phyloP scores from a whole-genome alignment of 2,329 filamentous ascomycete species.

The Diplocarpon rosae region DNA sequence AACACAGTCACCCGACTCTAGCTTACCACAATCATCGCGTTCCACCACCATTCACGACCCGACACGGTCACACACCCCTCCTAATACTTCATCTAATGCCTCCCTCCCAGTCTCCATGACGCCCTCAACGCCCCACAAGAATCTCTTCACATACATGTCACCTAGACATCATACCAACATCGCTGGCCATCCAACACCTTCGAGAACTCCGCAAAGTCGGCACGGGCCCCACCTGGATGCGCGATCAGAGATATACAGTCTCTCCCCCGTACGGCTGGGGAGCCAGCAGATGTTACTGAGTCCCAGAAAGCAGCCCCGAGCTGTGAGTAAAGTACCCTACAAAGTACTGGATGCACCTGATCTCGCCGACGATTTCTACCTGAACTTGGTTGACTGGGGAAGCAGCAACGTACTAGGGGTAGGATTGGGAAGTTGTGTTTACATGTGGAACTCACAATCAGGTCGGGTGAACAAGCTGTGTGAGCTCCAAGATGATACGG shows the following conservation, averaged over 20 bases:
- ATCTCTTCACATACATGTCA: conserved; percentile 86
- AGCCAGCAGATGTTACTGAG: conserved; percentile 91
- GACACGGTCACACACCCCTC: conserved; percentile 71
- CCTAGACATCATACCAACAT: conserved; percentile 55
- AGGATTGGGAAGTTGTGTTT: conserved; percentile 83
- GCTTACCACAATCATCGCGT: conserved; percentile 38
- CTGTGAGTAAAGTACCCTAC: conserved; percentile 92
- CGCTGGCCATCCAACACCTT: conserved; percentile 76
- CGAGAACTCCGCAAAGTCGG: conserved; percentile 77
- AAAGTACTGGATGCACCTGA: conserved; percentile 96
- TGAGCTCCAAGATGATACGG: conserved; percentile 82
- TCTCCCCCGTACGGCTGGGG: conserved; percentile 85
- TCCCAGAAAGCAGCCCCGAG: conserved; percentile 75
- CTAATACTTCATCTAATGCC: conserved; percentile 48
- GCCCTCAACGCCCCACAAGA: conserved; percentile 93
- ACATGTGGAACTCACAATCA: conserved; percentile 94
- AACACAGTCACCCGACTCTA: conserved; percentile 48
- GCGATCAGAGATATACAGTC: conserved; percentile 83
- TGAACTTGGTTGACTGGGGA: conserved; percentile 97
- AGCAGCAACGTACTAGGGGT: conserved; percentile 90
- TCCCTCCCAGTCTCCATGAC: conserved; percentile 66
- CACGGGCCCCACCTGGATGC: conserved; percentile 84
- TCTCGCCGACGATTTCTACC: conserved; percentile 91
- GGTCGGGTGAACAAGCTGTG: conserved; percentile 91
- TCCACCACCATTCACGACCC: conserved; percentile 50